Conservation (phyloP, 805 yeast species). For the Ogataea pilisensis region DNA sequence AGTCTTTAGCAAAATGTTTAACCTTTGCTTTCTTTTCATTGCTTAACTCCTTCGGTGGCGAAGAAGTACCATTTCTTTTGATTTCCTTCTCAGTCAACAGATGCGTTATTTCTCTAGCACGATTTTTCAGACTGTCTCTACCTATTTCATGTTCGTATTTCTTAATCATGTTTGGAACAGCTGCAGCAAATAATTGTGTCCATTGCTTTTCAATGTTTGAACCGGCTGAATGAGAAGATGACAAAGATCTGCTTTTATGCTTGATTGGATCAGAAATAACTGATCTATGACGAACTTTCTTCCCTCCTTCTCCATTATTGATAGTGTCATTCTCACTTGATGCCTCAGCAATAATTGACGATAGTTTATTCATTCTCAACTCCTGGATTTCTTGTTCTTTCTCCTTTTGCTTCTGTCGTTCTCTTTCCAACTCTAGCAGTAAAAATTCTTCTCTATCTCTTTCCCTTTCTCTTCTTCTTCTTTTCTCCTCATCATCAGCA, state of each 20-base stretch:
- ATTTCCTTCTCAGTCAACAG: conserved; percentile 65
- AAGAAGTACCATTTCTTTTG: conserved; percentile 36
- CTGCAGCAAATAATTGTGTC: conserved; percentile 56
- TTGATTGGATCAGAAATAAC: conserved; percentile 3
- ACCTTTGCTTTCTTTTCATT: conserved; percentile 67
- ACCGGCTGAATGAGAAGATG: neutral
- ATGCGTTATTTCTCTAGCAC: conserved; percentile 76
- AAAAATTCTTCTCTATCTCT: conserved; percentile 28
- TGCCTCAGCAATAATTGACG: conserved; percentile 29
- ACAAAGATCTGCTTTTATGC: neutral
- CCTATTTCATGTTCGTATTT: conserved; percentile 64
- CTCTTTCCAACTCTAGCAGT: conserved; percentile 30
- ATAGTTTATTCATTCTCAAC: conserved; percentile 20
- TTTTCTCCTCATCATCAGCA: conserved; percentile 21
- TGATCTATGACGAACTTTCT: conserved; percentile 1
- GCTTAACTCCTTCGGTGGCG: conserved; percentile 54
- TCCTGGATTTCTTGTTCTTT: conserved; percentile 25
- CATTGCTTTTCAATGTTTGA: conserved; percentile 28
- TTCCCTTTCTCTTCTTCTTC: conserved; percentile 25
- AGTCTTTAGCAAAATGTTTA: conserved; percentile 54
- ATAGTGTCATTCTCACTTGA: conserved; percentile 15
- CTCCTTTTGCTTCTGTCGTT: conserved; percentile 30
- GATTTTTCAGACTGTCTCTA: conserved; percentile 66
- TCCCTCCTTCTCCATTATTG: conserved; percentile 9
- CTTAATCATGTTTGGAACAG: conserved; percentile 75